Conservation (phyloP, 148 eudicot genomes). For the Chenopodium quinoa region DNA sequence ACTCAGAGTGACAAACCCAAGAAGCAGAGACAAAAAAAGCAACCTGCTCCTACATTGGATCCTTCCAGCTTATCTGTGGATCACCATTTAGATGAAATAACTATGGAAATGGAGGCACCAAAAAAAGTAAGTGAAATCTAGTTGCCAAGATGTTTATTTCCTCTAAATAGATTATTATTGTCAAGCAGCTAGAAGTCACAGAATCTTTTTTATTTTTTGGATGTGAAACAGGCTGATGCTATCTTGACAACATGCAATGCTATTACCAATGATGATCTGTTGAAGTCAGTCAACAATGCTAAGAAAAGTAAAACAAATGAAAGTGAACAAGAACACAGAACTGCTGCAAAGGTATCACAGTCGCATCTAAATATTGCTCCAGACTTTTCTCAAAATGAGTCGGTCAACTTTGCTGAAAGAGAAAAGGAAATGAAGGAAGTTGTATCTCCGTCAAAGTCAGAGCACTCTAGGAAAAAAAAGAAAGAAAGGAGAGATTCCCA, state of each 20-base stretch:
- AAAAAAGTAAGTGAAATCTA: slow-evolving; percentile 23
- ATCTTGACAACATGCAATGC: neutral
- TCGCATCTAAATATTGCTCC: neutral
- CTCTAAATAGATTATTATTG: slow-evolving; percentile 10
- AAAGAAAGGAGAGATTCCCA: slow-evolving; percentile 26
- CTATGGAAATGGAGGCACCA: slow-evolving; percentile 14
- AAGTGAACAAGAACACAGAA: slow-evolving; percentile 4
- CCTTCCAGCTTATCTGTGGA: slow-evolving; percentile 21
- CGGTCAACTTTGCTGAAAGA: neutral
- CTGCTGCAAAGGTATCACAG: slow-evolving; percentile 1
- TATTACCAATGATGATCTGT: neutral
- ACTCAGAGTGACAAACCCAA: slow-evolving; percentile 22
- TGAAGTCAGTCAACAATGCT: slow-evolving; percentile 11
- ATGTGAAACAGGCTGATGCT: slow-evolving; percentile 16
- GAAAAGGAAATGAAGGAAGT: slow-evolving; percentile 14
- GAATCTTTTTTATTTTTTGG: neutral
- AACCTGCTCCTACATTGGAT: slow-evolving; percentile 15
- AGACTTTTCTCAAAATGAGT: slow-evolving; percentile 6
- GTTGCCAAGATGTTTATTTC: slow-evolving; percentile 9
- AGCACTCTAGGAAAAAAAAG: slow-evolving; percentile 28
- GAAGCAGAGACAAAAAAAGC: slow-evolving; percentile 24
- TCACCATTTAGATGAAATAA: slow-evolving; percentile 22
- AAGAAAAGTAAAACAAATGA: slow-evolving; percentile 5
- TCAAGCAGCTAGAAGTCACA: neutral
- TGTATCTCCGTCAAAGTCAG: neutral